Conservation (phyloP, 495 filamentous ascomycete species). For the Lepidopterella palustris region DNA sequence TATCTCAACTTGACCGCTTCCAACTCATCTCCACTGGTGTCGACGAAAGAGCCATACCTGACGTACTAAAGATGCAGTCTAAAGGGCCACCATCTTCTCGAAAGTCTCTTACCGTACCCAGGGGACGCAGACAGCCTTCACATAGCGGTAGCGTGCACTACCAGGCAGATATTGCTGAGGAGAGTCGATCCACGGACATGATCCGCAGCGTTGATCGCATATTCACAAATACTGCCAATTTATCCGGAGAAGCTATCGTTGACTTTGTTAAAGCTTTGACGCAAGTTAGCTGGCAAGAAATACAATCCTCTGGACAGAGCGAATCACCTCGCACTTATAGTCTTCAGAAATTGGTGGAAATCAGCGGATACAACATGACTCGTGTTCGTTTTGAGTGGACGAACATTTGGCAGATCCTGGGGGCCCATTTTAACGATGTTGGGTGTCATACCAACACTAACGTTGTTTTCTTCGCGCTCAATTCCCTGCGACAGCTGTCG, state of each 20-base stretch:
- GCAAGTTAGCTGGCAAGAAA: constrained; percentile 98
- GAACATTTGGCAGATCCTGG: constrained; percentile 91
- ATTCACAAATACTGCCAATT: constrained; percentile 89
- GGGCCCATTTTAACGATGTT: constrained; percentile 95
- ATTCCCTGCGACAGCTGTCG: constrained; percentile 88
- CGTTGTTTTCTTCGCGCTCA: constrained; percentile 94
- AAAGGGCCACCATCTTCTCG: constrained; percentile 48
- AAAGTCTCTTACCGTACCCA: constrained; percentile 59
- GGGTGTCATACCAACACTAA: constrained; percentile 92
- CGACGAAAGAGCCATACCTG: constrained; percentile 84
- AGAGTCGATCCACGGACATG: constrained; percentile 86
- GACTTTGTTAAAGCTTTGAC: constrained; percentile 89
- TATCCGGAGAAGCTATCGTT: constrained; percentile 94
- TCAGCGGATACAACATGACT: constrained; percentile 99
- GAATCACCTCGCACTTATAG: constrained; percentile 93
- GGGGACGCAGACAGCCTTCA: constrained; percentile 56
- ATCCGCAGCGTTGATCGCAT: constrained; percentile 89
- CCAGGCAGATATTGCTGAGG: constrained; percentile 79
- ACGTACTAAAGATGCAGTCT: constrained; percentile 76
- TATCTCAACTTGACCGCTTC: constrained; percentile 91
- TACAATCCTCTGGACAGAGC: constrained; percentile 90
- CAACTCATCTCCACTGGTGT: constrained; percentile 93
- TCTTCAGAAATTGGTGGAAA: constrained; percentile 95
- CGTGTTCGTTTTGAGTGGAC: constrained; percentile 97
- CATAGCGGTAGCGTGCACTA: constrained; percentile 60